phyloP scores from a whole-genome alignment of 2,329 filamentous ascomycete genomes.

The Pleoardoris graminearum region DNA sequence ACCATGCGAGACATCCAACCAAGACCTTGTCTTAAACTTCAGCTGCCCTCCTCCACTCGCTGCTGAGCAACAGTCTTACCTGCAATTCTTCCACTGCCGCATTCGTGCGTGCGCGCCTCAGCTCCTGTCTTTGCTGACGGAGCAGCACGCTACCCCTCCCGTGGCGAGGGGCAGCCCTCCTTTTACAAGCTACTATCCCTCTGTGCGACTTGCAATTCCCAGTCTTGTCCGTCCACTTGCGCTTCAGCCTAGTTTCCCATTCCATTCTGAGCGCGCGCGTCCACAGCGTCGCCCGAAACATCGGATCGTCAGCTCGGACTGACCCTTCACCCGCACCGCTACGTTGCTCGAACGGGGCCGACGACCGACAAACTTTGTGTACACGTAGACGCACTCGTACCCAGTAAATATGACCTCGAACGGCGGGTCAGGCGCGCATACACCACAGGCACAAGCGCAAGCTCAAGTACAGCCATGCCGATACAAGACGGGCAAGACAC shows the following conservation, averaged over 20 bases:
- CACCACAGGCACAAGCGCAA: conserved; percentile 37
- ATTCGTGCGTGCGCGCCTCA: background rate
- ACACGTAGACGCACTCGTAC: background rate
- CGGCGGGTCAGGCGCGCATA: conserved; percentile 38
- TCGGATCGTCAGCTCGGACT: background rate
- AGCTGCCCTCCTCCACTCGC: background rate
- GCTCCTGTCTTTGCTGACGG: background rate
- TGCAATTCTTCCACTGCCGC: background rate
- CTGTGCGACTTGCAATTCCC: background rate
- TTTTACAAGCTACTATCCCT: background rate
- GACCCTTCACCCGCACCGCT: background rate
- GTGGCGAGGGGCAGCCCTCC: background rate
- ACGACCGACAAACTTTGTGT: background rate
- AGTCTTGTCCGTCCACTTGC: background rate
- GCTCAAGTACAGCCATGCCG: conserved; percentile 86
- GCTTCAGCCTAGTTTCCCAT: background rate
- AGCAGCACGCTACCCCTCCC: background rate
- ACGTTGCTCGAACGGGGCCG: background rate
- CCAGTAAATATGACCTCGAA: conserved; percentile 32
- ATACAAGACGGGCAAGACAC: conserved; percentile 98
- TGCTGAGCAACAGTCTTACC: background rate
- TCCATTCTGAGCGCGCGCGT: background rate
- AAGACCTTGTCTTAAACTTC: background rate
- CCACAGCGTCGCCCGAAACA: background rate
- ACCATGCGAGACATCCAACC: conserved; percentile 5